These are phyloP conservation scores for Ceratobasidium sp. DNA, from an alignment of 1,284 basidiomycete species.

Conservation along the genomic window DNA sequence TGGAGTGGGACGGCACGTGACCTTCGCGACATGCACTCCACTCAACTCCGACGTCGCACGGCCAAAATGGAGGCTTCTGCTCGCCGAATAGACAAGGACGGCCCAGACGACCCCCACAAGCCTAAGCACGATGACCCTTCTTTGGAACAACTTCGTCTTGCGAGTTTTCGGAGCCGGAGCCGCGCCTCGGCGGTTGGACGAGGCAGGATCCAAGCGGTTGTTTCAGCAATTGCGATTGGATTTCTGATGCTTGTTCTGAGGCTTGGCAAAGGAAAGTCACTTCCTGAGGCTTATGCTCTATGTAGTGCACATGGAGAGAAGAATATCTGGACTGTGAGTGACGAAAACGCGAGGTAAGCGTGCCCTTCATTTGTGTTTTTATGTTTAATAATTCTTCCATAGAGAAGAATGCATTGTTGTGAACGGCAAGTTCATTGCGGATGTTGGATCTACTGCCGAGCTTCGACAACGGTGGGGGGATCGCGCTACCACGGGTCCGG, in stretches of 20 bases:
- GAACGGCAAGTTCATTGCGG: slow-evolving; percentile 63
- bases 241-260: slow-evolving; percentile 22
- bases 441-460: slow-evolving; percentile 66
- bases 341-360: slow-evolving; percentile 52
- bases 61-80: slow-evolving; percentile 36
- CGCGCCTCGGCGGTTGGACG: slow-evolving; percentile 26
- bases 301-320: slow-evolving; percentile 35
- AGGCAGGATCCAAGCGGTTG: slow-evolving; percentile 37
- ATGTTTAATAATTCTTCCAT: background rate
- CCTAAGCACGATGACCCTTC: background rate
- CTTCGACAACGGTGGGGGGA: slow-evolving; percentile 52
- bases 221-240: slow-evolving; percentile 35
- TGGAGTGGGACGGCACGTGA: no score
- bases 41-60: slow-evolving; percentile 36
- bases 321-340: slow-evolving; percentile 66
- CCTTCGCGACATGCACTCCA: slow-evolving; percentile 35
- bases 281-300: slow-evolving; percentile 36
- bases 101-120: slow-evolving; percentile 29
- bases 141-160: slow-evolving; percentile 30
- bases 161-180: slow-evolving; percentile 31
- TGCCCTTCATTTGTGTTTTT: no score
- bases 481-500: slow-evolving; percentile 50
- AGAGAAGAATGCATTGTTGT: slow-evolving; percentile 76
- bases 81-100: slow-evolving; percentile 6
- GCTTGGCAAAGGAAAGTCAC: background rate